Base-by-base conservation (phyloP, 371 early-diverging fungal genomes). In the Fennellomyces sp. region DNA sequence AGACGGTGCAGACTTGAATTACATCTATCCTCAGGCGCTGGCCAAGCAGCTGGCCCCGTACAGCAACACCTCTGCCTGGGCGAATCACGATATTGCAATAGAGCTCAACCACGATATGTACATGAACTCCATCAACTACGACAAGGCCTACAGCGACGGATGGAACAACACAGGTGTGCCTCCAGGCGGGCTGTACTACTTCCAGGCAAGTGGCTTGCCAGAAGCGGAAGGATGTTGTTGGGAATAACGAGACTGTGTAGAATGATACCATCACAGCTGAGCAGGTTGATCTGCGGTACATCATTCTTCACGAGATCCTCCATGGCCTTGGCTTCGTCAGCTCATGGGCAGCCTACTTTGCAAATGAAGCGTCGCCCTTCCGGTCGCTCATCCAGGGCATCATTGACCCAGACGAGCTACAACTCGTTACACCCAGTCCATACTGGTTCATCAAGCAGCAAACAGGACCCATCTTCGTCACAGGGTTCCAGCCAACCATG, bases 341-440 rank as follows among this genome's bases (percentile, higher is more conserved):
- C 36, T 61, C 76, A 25, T 81, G 81, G 81, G 81, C 75, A 21
- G 70, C 74, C n/a, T 81, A 81, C 52, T 81, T 81, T 57, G 73
- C 60, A 56, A 64, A 74, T 2, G 56, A 63, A 1, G 58, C 65
- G 1, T 76, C 81, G 10, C 77, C 77, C 0, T 80, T 80, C 41
- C 63, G 70, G 5, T 49, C 55, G 29, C 56, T 76, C 0, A 69
- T 80, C 17, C 66, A 73, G 8, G 76, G 70, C 4, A 52, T 81
- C 6, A 63, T 81, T 56, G 71, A 75, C 21, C 60, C 69, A 7
- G 31, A 64, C 6, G 62, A 68, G 10, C 65, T 81, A 17, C 68
- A 73, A 25, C 30, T 73, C 2, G 72, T 72, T 0, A 81, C 81
- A 15, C 76, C 75, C 0, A 64, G 73, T 0, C 70, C 70, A 1